Conservation (phyloP, 371 early-diverging fungal genomes). For the Mucor saturninus region DNA sequence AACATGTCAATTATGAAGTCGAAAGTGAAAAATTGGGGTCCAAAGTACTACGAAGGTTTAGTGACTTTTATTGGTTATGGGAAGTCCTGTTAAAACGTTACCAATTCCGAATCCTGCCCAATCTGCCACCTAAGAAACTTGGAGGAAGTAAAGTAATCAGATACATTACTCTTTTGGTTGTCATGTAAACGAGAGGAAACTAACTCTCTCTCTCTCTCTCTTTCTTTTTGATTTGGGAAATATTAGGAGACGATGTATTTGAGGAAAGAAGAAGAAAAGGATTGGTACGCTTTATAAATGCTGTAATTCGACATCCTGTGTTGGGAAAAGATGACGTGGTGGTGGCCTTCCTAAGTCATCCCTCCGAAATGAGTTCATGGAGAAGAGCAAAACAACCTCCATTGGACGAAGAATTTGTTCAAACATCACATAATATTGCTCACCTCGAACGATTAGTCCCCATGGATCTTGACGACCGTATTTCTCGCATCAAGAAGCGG, state of each 20-base stretch:
- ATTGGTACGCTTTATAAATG: slow-evolving; percentile 74
- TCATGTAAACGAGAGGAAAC: no score
- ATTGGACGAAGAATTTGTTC: slow-evolving; percentile 57
- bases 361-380: slow-evolving; percentile 54
- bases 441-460: slow-evolving; percentile 34
- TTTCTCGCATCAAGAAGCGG: slow-evolving; percentile 31
- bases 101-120: slow-evolving; percentile 74
- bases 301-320: slow-evolving; percentile 77
- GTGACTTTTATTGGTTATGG: slow-evolving; percentile 86
- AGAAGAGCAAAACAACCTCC: slow-evolving; percentile 49
- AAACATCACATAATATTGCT: slow-evolving; percentile 24
- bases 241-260: slow-evolving; percentile 67
- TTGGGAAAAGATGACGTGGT: slow-evolving; percentile 71
- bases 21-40: slow-evolving; percentile 66
- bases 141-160: slow-evolving; percentile 45
- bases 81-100: slow-evolving; percentile 75
- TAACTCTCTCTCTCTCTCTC: no score
- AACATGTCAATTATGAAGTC: slow-evolving; percentile 82
- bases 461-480: slow-evolving; percentile 43
- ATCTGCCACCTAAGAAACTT: slow-evolving; percentile 72
- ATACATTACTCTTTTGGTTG: no score
- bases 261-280: slow-evolving; percentile 76
- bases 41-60: slow-evolving; percentile 78
- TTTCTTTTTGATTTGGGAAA: background rate
- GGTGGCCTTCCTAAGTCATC: slow-evolving; percentile 67